phyloP scores from a whole-genome alignment of 192 early-diverging fungal species.

The Ramicandelaber brevisporus region DNA sequence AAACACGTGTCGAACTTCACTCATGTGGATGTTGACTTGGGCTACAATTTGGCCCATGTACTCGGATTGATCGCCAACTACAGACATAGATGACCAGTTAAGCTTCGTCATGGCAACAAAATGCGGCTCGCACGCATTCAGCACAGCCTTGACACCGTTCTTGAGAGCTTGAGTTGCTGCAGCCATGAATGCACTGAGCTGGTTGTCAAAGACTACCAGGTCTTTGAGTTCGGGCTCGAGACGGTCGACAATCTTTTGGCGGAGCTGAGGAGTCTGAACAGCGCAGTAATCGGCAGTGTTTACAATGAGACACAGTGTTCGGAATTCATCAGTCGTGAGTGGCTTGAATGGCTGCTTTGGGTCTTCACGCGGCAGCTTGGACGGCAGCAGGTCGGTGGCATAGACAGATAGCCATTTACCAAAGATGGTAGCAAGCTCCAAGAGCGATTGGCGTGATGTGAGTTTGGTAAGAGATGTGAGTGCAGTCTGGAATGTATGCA shows the following conservation, averaged over 20 bases:
- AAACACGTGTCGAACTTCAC: conserved; percentile 29
- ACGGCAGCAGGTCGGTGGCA: conserved; percentile 38
- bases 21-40: conserved; percentile 23
- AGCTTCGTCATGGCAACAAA: conserved; percentile 45
- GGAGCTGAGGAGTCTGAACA: conserved; percentile 58
- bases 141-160: conserved; percentile 35
- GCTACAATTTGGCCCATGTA: conserved; percentile 47
- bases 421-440: conserved; percentile 61
- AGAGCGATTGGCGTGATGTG: conserved; percentile 62
- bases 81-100: conserved; percentile 54
- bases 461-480: conserved; percentile 62
- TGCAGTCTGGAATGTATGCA: conserved; percentile 74
- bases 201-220: conserved; percentile 41
- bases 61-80: conserved; percentile 83
- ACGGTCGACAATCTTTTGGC: conserved; percentile 68
- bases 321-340: conserved; percentile 36
- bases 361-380: conserved; percentile 36
- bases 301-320: conserved; percentile 47
- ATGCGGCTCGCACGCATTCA: conserved; percentile 37
- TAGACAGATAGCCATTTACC: conserved; percentile 57
- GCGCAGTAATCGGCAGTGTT: conserved; percentile 93
- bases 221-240: conserved; percentile 40
- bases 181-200: conserved; percentile 51
- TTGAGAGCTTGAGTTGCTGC: conserved; percentile 34
- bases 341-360: conserved; percentile 30